phyloP scores from a whole-genome alignment of 352 stramenopile species.

The Phytophthora sojae region DNA sequence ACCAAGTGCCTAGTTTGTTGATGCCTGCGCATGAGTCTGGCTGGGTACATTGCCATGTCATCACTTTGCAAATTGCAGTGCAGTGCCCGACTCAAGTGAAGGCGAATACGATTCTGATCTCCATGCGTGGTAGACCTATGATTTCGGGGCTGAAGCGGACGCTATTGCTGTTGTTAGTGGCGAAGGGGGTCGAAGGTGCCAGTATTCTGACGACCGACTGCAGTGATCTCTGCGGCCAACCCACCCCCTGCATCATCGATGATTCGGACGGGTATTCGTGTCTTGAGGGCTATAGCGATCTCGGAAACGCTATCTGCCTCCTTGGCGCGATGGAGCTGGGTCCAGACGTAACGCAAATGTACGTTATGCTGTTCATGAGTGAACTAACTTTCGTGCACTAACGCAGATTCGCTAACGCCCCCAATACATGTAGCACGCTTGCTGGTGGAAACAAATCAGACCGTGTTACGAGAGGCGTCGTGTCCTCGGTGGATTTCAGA shows the following conservation, averaged over 20 bases:
- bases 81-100: not conserved
- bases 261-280: not conserved
- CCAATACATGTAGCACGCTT: slow-evolving; percentile 1
- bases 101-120: not conserved
- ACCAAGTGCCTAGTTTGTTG: not conserved
- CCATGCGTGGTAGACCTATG: not conserved
- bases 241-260: slow-evolving; percentile 6
- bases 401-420: not conserved
- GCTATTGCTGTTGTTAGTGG: not conserved
- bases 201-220: slow-evolving; percentile 11
- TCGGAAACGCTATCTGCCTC: too few relatives aligned
- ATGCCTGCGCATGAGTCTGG: too few relatives aligned
- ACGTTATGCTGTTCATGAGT: not conserved
- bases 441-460: not conserved
- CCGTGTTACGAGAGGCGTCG: not conserved
- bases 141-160: not conserved
- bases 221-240: slow-evolving; percentile 1
- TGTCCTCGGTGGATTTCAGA: not conserved
- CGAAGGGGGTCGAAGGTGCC: not conserved
- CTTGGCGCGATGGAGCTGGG: slow-evolving; percentile 3
- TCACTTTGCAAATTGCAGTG: not conserved
- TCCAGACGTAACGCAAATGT: slow-evolving; percentile 1
- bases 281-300: not conserved
- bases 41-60: not conserved
- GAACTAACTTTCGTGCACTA: not conserved